Evolutionary conservation across 1,139 yeast species (phyloP), one percentile per base, ranked within the genome.

Genomic region (Hansenula sp.): DNA sequence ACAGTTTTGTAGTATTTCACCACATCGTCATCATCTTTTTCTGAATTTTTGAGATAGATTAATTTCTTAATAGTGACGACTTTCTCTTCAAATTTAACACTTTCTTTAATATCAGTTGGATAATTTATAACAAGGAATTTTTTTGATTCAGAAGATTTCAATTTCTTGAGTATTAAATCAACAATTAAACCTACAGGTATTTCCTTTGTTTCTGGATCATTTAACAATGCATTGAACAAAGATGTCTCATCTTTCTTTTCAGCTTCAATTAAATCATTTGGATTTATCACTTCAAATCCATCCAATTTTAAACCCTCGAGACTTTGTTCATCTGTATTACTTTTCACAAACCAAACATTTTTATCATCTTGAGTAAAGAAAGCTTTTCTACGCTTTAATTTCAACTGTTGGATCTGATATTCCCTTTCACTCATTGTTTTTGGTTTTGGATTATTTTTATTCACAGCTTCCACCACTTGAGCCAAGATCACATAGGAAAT

Each of bases 1-100:
- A 79, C 84, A 20, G 81, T 75, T 22, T 70, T 71, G 51, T 76
- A 79, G 57, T 79, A 79, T 16, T 76, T 79, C 32, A 68, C 63
- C 16, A 78, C 61, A 20, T 66, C 69, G 9, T 53, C 58, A 13
- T 56, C 51, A 2, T 31, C 41, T 6, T 38, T 31, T 6, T 27
- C 29, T 11, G 60, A 50, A 2, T 62, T 59, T 17, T 69, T 50
- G 18, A 70, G 52, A 21, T 32, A 22, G 14, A 51, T 35, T 14
- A 51, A 39, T 2, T 66, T 65, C 44, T 65, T 65, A 28, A 73
- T 59, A 22, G 69, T 70, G 6, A 77, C 73, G 12, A 53, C 38
- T 34, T 50, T 50, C 26, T 55, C 57, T 34, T 55, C 59, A 21
- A 55, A 55, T 31, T 73, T 75, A 38, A 77, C 72, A 6, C 84